Conservation (phyloP, 2,329 filamentous ascomycete genomes). For the Diaporthe longicolla region DNA sequence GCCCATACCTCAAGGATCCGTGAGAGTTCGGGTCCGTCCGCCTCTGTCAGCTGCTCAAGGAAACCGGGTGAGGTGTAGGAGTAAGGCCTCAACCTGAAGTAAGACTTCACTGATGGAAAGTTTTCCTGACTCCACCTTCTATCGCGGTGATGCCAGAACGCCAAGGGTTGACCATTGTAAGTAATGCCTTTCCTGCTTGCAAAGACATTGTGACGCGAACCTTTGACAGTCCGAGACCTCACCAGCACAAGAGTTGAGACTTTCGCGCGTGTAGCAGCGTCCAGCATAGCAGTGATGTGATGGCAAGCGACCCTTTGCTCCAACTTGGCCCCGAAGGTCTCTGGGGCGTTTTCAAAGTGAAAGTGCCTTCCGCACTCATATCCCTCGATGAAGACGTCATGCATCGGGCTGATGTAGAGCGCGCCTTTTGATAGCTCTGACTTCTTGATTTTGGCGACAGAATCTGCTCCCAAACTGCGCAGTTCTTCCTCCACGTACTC, state of each 20-base stretch:
- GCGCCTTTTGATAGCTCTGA: background rate
- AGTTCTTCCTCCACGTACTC: background rate
- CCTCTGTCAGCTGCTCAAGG: background rate
- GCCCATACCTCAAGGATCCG: background rate
- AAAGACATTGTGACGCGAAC: background rate
- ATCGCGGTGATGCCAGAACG: too few species aligned
- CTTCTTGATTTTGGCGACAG: background rate
- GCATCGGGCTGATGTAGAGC: constrained; percentile 22
- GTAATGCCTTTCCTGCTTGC: too few species aligned
- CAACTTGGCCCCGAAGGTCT: background rate
- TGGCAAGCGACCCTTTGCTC: background rate
- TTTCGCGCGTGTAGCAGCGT: background rate
- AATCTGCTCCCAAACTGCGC: background rate
- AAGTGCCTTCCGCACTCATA: background rate
- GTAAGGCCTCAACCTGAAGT: background rate
- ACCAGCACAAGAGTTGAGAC: background rate
- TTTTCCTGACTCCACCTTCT: background rate
- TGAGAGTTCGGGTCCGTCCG: background rate
- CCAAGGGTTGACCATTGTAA: too few species aligned
- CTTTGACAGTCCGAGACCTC: background rate
- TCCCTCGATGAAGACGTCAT: background rate
- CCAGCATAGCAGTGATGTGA: background rate
- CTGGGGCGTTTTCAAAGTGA: background rate
- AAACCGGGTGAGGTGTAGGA: background rate
- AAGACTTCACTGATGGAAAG: background rate